These are phyloP conservation scores for Pelargonium cotyledonis DNA, from an alignment of 441 rosid genomes.

Conservation along the genomic window DNA sequence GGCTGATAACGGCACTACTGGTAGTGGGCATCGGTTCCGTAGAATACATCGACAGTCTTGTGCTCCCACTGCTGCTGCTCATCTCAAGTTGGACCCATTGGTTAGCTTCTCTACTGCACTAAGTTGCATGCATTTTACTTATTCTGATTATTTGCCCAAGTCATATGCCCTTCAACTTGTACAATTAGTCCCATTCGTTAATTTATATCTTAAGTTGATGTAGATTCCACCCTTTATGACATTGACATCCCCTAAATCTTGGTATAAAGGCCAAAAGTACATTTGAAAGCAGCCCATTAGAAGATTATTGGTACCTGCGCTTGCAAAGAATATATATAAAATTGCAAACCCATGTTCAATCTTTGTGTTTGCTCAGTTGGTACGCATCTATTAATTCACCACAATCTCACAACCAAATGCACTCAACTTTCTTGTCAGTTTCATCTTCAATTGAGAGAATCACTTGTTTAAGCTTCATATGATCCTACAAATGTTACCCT, in stretches of 20 bases:
- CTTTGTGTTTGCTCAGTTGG: too few relatives aligned
- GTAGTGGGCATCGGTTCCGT: conserved; percentile 65
- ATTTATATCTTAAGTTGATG: neutral
- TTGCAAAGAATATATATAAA: too few relatives aligned
- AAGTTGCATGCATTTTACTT: neutral
- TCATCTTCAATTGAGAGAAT: neutral
- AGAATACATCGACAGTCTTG: conserved; percentile 58
- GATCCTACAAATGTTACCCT: neutral
- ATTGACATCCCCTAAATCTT: neutral
- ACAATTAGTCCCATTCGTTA: too few relatives aligned
- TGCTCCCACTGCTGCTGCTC: conserved; percentile 28
- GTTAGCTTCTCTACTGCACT: conserved; percentile 28
- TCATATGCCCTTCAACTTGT: neutral
- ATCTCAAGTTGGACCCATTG: conserved; percentile 74
- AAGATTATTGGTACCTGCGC: neutral
- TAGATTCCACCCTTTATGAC: neutral
- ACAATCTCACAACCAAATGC: too few relatives aligned
- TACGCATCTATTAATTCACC: too few relatives aligned
- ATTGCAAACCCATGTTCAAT: too few relatives aligned
- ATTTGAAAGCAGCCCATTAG: neutral
- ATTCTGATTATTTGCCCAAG: neutral
- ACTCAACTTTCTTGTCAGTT: neutral
- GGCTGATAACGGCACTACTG: conserved; percentile 27
- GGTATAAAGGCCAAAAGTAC: neutral
- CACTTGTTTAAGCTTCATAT: neutral